Percentiles rank a stretch among this genome's conserved stretches.
phyloP scores from a whole-genome alignment of 192 early-diverging fungal species.

The Spizellomyces sp. region DNA sequence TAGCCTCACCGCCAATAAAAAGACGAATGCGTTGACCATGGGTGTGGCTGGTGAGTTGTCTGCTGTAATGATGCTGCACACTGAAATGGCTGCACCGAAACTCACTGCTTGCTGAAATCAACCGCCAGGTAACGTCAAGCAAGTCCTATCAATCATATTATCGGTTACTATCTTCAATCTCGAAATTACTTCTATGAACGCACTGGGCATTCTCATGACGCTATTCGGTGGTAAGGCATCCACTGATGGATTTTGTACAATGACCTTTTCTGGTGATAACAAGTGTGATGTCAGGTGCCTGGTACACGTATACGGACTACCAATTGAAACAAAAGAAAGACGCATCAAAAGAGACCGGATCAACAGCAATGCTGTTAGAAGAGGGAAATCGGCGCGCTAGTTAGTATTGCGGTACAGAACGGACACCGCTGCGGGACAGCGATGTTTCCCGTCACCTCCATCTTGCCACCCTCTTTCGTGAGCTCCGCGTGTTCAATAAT shows the following conservation, averaged over 20 bases:
- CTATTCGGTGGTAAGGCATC: slow-evolving; percentile 37
- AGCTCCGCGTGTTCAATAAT: no score
- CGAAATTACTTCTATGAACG: slow-evolving; percentile 58
- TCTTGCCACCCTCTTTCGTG: no score
- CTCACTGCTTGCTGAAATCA: slow-evolving; percentile 1
- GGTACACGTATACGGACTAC: slow-evolving; percentile 47
- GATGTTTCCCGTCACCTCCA: no score
- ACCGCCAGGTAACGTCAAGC: slow-evolving; percentile 68
- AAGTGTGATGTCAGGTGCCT: slow-evolving; percentile 45
- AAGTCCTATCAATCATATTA: slow-evolving; percentile 71
- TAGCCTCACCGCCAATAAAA: slow-evolving; percentile 84
- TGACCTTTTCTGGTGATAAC: background rate
- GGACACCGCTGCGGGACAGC: no score
- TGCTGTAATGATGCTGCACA: background rate
- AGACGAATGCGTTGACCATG: slow-evolving; percentile 83
- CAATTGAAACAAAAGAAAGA: no score
- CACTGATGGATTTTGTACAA: background rate
- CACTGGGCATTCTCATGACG: slow-evolving; percentile 66
- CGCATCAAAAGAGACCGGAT: no score
- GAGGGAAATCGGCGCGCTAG: no score
- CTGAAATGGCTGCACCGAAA: background rate
- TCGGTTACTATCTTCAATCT: slow-evolving; percentile 66
- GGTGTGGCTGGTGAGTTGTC: slow-evolving; percentile 59
- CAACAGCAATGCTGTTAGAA: no score
- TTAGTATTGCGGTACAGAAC: no score